Conservation (phyloP, 306 rosid species). For the Ormosia emarginata region DNA sequence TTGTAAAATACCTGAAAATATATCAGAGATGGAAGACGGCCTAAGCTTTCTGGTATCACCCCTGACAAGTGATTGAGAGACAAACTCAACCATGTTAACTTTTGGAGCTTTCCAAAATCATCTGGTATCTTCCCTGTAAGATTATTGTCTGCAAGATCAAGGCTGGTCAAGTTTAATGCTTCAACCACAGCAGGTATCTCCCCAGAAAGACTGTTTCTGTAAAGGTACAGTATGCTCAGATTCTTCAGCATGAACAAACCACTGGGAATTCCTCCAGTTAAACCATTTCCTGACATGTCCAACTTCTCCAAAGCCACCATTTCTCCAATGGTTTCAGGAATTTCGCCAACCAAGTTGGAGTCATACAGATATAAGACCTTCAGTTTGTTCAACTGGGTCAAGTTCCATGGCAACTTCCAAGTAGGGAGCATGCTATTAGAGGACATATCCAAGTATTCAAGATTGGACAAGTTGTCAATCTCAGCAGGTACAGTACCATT, state of each 20-base stretch:
- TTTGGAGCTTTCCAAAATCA: constrained; percentile 35
- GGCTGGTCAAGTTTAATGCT: background rate
- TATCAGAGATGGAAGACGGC: constrained; percentile 31
- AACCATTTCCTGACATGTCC: constrained; percentile 20
- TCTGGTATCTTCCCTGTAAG: constrained; percentile 36
- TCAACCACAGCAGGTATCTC: constrained; percentile 39
- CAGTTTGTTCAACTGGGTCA: constrained; percentile 37
- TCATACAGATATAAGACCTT: background rate
- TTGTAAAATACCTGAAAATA: constrained; percentile 31
- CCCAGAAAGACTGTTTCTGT: constrained; percentile 36
- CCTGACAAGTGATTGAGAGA: constrained; percentile 33
- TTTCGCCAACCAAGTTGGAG: constrained; percentile 36
- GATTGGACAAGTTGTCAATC: constrained; percentile 44
- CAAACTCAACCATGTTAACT: constrained; percentile 25
- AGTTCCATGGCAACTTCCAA: constrained; percentile 22
- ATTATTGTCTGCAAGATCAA: constrained; percentile 37
- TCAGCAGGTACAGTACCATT: constrained; percentile 38
- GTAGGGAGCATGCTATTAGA: background rate
- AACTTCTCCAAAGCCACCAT: constrained; percentile 30
- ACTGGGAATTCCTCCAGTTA: constrained; percentile 42
- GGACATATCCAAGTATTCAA: constrained; percentile 16
- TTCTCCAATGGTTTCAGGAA: constrained; percentile 39
- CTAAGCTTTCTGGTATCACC: constrained; percentile 37
- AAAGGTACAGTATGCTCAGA: constrained; percentile 27
- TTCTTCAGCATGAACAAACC: constrained; percentile 37